These are phyloP conservation scores for Phialophora chinensis DNA, from an alignment of 2,329 filamentous ascomycete species.

Conservation along the genomic window DNA sequence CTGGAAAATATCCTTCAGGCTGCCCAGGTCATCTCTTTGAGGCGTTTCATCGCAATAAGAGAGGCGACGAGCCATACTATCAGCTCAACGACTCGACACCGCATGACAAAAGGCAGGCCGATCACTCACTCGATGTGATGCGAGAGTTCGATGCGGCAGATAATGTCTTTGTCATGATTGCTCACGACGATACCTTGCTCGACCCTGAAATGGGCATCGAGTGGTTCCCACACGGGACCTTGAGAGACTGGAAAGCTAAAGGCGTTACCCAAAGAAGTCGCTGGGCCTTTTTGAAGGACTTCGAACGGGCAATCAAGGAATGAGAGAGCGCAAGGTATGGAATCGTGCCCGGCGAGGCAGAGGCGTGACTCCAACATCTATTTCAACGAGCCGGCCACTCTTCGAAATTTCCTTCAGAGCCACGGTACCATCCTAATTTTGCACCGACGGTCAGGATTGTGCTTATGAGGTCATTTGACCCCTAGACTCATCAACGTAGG, in stretches of 20 bases:
- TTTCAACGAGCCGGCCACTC: neutral
- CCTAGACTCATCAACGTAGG: too few species aligned
- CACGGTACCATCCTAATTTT: too few species aligned
- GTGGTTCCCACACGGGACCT: slow-evolving; percentile 23
- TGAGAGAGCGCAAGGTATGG: neutral
- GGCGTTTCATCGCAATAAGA: slow-evolving; percentile 38
- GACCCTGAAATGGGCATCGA: slow-evolving; percentile 38
- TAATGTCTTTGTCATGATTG: slow-evolving; percentile 42
- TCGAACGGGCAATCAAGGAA: slow-evolving; percentile 16
- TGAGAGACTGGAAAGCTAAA: slow-evolving; percentile 27
- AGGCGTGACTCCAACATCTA: neutral
- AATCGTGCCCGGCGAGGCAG: neutral
- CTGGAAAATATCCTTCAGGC: slow-evolving; percentile 18
- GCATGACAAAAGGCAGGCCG: slow-evolving; percentile 37
- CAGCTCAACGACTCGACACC: slow-evolving; percentile 37
- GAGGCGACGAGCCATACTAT: slow-evolving; percentile 30
- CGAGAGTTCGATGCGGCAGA: slow-evolving; percentile 41
- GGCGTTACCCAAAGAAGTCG: slow-evolving; percentile 15
- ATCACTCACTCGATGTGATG: slow-evolving; percentile 37
- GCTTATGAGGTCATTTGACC: too few species aligned
- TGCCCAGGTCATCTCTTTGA: slow-evolving; percentile 42
- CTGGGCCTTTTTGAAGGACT: slow-evolving; percentile 29
- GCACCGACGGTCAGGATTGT: too few species aligned
- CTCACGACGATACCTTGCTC: slow-evolving; percentile 42
- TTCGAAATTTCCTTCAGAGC: too few species aligned